These are phyloP conservation scores for Aspergillus piperis DNA, from an alignment of 2,329 filamentous ascomycete species.

Conservation along the genomic window DNA sequence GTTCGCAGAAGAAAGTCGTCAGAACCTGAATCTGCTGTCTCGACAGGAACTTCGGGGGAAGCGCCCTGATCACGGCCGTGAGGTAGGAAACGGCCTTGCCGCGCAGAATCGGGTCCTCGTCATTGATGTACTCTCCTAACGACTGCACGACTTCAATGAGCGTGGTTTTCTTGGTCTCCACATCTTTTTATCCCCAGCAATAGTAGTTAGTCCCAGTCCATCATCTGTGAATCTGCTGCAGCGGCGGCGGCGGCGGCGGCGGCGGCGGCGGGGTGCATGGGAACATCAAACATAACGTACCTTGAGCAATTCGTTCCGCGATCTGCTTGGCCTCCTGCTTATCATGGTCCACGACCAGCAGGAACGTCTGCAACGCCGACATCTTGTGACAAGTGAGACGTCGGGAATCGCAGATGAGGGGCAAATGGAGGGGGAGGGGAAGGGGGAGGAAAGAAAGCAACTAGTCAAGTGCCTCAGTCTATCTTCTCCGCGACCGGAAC, in stretches of 20 bases:
- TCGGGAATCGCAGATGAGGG: not conserved
- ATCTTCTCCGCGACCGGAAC: constrained; percentile 17
- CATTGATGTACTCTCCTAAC: constrained; percentile 67
- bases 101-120: constrained; percentile 61
- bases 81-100: constrained; percentile 57
- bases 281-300: constrained; percentile 28
- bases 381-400: constrained; percentile 33
- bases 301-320: constrained; percentile 47
- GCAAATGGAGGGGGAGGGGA: not conserved
- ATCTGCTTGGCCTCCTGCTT: constrained; percentile 49
- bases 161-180: constrained; percentile 61
- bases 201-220: constrained; percentile 20
- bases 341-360: constrained; percentile 51
- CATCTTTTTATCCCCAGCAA: constrained; percentile 42
- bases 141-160: constrained; percentile 65
- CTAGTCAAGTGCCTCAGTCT: constrained; percentile 10
- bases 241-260: not conserved
- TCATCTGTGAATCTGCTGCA: not conserved
- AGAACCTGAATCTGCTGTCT: constrained; percentile 64
- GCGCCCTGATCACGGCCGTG: constrained; percentile 46
- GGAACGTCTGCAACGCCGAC: constrained; percentile 52
- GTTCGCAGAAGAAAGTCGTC: constrained; percentile 64
- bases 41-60: constrained; percentile 58
- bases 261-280: constrained; percentile 12
- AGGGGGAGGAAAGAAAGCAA: too few species aligned